Evolutionary conservation across 371 early-diverging fungal genomes (phyloP), one percentile per base, ranked within the genome.

Genomic region (Syncephalastrum contaminatum): DNA sequence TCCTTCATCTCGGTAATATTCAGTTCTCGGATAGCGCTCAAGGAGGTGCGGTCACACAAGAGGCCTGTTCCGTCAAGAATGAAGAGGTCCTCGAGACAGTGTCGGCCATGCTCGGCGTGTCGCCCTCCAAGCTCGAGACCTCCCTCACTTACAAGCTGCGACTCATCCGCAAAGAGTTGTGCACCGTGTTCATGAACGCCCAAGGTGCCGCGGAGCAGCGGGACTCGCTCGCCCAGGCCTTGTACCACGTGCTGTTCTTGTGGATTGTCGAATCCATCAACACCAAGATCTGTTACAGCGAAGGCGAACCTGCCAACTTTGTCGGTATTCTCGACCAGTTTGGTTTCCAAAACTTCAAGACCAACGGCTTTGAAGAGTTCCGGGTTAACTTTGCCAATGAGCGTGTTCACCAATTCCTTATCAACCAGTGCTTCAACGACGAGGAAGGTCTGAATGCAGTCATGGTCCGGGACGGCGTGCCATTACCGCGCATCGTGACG

Each of bases 301-400:
- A 70, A 13, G 75, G 76, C 27, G 82, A 81, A 21, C 83, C 87
- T 12, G 77, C 81, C 40, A 89, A 89, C 65, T 86, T 91, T 52
- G 75, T 93, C 30, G 88, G 88, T n/a, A 69, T 92, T 4, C 69
- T 92, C 48, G 90, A 92, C 57, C 84, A 86, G 60, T 79, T 81
- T 44, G 91, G 91, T 3, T 82, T 74, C 64, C 73, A 86, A 58
- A 70, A 69, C 46, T 73, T 66, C 58, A 16, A 64, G 40, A 20
- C 64, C 57, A 59, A 72, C 58, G 59, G 77, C 4, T 92, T 92
- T 64, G 89, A 94, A 63, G 85, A 89, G 52, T 88, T 96, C 59
- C 81, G 85, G 8, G 60, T 66, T 64, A 95, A 96, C 63, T 84
- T 90, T 64, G 92, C 94, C 40, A 92, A 90, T 61, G 96, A 96